Evolutionary conservation across 306 rosid species (phyloP).

Genomic region (Acacia melanoxylon): DNA sequence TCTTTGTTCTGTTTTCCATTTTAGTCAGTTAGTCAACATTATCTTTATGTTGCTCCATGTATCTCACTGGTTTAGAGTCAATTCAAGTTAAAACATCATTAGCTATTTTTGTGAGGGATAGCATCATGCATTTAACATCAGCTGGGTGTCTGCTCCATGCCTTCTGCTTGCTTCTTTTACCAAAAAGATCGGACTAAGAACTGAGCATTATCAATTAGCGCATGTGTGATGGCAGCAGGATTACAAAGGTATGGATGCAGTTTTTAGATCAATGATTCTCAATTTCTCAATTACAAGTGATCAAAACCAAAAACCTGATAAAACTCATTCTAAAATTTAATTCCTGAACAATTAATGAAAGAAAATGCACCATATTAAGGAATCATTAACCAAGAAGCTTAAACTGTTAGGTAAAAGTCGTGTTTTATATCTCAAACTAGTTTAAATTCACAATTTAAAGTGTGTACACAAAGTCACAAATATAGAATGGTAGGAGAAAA

Average conservation of each 20-base stretch:
- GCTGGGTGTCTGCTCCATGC: background rate
- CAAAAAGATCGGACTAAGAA: background rate
- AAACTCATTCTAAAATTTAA: background rate
- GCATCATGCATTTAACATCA: background rate
- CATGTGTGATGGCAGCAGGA: background rate
- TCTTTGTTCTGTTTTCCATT: background rate
- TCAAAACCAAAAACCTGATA: background rate
- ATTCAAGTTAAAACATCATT: background rate
- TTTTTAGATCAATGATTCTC: background rate
- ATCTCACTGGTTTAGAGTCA: background rate
- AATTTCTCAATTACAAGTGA: background rate
- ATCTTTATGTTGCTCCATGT: background rate
- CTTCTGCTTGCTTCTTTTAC: background rate
- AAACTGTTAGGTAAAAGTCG: background rate
- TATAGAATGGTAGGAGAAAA: background rate
- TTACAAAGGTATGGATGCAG: background rate
- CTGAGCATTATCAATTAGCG: background rate
- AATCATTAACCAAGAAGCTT: background rate
- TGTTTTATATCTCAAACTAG: slow-evolving; percentile 18
- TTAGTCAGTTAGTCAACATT: background rate
- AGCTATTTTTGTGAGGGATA: background rate
- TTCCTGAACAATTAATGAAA: background rate
- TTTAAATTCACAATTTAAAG: slow-evolving; percentile 3
- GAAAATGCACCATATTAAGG: background rate
- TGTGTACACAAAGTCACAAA: background rate